These are phyloP conservation scores for Epichloe typhina DNA, from an alignment of 2,329 filamentous ascomycete genomes.

Conservation along the genomic window DNA sequence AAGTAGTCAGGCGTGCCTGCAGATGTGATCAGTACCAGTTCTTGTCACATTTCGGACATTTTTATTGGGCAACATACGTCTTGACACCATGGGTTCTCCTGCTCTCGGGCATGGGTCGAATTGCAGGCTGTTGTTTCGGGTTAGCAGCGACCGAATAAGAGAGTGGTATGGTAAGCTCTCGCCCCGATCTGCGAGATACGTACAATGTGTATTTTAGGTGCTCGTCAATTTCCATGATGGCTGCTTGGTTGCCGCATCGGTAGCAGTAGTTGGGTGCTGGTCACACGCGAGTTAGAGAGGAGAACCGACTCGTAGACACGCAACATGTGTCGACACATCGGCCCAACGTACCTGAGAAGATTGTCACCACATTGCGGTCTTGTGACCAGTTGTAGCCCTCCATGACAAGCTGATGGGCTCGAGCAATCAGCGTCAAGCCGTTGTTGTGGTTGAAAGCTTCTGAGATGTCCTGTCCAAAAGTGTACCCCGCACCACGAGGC, in stretches of 20 bases:
- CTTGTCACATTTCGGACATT: neutral
- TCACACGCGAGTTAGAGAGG: neutral
- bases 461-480: constrained; percentile 92
- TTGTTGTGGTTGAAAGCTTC: constrained; percentile 99
- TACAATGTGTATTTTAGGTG: constrained; percentile 99
- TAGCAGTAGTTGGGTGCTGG: constrained; percentile 90
- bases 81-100: constrained; percentile 96
- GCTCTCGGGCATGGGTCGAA: constrained; percentile 97
- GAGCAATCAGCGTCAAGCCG: constrained; percentile 83
- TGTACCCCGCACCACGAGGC: constrained; percentile 86
- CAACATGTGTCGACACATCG: constrained; percentile 11
- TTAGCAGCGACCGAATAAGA: constrained; percentile 13
- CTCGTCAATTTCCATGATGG: constrained; percentile 99
- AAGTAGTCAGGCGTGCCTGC: constrained; percentile 59
- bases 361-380: constrained; percentile 94
- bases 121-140: constrained; percentile 58
- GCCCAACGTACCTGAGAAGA: constrained; percentile 66
- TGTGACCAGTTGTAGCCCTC: constrained; percentile 99
- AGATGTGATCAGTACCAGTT: too few species aligned
- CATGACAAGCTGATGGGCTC: constrained; percentile 98
- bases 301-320: neutral
- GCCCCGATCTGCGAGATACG: constrained; percentile 25
- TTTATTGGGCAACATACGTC: constrained; percentile 41
- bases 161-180: neutral
- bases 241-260: constrained; percentile 95